Percentiles rank a stretch among this genome's conserved stretches.
Evolutionary conservation across 2,329 filamentous ascomycete genomes (phyloP).

Genomic region (Ceratocystis colombiana): DNA sequence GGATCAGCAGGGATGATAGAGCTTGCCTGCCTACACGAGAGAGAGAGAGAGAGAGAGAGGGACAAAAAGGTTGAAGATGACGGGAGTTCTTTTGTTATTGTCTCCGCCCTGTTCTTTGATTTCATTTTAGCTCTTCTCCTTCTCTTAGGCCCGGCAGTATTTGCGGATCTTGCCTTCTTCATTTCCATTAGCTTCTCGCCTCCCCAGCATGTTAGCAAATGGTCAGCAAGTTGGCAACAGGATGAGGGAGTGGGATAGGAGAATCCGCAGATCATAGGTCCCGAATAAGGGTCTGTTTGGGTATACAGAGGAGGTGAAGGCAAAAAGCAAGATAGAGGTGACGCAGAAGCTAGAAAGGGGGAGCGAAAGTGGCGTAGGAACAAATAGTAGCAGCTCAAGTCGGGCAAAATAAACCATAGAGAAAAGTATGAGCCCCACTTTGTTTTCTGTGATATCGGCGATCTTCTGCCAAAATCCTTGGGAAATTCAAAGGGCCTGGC

Average conservation of each 20-base stretch:
- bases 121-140: not conserved
- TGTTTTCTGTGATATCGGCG: not conserved
- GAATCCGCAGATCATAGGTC: not conserved
- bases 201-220: not conserved
- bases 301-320: not conserved
- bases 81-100: not conserved
- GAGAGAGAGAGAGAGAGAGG: not conserved
- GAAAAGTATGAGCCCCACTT: not conserved
- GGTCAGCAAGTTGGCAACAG: slow-evolving; percentile 8
- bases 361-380: too few relatives aligned
- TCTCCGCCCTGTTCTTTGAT: not conserved
- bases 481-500: not conserved
- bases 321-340: not conserved
- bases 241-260: not conserved
- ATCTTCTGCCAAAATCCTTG: slow-evolving; percentile 11
- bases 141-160: not conserved
- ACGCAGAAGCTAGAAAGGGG: not conserved
- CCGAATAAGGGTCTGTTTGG: not conserved
- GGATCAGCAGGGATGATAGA: not conserved
- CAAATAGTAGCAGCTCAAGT: not conserved
- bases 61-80: not conserved
- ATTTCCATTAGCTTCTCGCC: not conserved
- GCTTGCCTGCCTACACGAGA: not conserved
- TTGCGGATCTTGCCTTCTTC: not conserved
- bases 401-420: not conserved